These are phyloP conservation scores for Calonectria leucothoes DNA, from an alignment of 2,329 filamentous ascomycete species.

Conservation along the genomic window DNA sequence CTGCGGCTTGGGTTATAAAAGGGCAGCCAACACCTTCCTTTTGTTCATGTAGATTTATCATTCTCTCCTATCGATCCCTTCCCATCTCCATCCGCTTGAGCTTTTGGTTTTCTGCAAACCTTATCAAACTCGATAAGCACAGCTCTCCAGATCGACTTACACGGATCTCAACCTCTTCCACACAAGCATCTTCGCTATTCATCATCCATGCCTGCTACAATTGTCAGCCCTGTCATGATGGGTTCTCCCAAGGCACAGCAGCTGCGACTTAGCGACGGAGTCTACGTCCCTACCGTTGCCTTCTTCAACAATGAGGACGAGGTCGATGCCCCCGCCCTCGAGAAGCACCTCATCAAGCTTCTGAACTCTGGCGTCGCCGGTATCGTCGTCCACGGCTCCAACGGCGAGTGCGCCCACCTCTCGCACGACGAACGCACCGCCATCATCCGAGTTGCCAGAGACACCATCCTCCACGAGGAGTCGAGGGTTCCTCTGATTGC, in stretches of 20 bases:
- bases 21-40: conserved; percentile 35
- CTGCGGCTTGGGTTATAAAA: conserved; percentile 38
- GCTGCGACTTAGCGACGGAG: conserved; percentile 43
- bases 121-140: neutral
- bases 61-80: conserved; percentile 13
- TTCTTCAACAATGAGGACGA: conserved; percentile 52
- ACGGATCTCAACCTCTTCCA: neutral
- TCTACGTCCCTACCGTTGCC: conserved; percentile 52
- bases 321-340: conserved; percentile 45
- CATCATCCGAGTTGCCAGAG: conserved; percentile 69
- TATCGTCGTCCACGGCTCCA: conserved; percentile 83
- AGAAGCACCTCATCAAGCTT: conserved; percentile 49
- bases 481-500: conserved; percentile 68
- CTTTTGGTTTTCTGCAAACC: conserved; percentile 7
- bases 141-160: conserved; percentile 17
- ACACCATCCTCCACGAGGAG: conserved; percentile 41
- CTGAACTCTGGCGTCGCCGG: conserved; percentile 79
- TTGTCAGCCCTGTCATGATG: conserved; percentile 37
- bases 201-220: conserved; percentile 38
- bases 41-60: conserved; percentile 20
- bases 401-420: conserved; percentile 86
- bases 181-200: neutral
- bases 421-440: conserved; percentile 76
- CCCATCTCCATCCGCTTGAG: conserved; percentile 16
- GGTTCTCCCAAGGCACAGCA: conserved; percentile 41